These are phyloP conservation scores for Trichoderma gamsii DNA, from an alignment of 495 filamentous ascomycete species.

Conservation along the genomic window DNA sequence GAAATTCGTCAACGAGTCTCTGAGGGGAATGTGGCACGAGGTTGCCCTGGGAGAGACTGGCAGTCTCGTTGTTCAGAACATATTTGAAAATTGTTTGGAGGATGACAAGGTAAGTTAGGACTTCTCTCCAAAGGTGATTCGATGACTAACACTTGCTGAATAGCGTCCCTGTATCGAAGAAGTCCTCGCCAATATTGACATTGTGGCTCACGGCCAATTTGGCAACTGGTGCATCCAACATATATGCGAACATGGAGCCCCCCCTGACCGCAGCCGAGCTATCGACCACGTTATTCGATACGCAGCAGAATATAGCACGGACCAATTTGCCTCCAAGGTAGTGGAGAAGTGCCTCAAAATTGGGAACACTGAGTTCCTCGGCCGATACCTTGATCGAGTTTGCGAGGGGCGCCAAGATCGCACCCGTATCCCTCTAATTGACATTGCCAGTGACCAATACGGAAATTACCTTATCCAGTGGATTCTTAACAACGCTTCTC, in stretches of 20 bases:
- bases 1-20: constrained; percentile 93
- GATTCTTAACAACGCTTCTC: constrained; percentile 79
- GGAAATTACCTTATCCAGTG: constrained; percentile 98
- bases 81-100: constrained; percentile 97
- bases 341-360: constrained; percentile 99
- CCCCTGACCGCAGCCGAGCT: constrained; percentile 83
- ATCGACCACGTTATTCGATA: constrained; percentile 91
- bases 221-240: constrained; percentile 99
- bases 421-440: constrained; percentile 93
- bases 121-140: not conserved
- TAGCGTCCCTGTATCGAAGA: constrained; percentile 96
- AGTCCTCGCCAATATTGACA: constrained; percentile 86
- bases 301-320: constrained; percentile 95
- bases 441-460: constrained; percentile 97
- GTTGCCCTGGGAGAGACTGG: constrained; percentile 95
- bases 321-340: constrained; percentile 98
- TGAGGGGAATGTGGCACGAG: constrained; percentile 97
- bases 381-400: constrained; percentile 87
- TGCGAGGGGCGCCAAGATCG: constrained; percentile 87
- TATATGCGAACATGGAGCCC: constrained; percentile 93
- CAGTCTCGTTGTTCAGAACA: constrained; percentile 96
- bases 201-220: constrained; percentile 96
- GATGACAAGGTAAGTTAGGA: constrained; percentile 77
- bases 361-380: constrained; percentile 81
- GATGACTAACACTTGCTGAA: constrained; percentile 18